phyloP scores from a whole-genome alignment of 2,329 filamentous ascomycete genomes.

The Xylariomycetidae sp. region DNA sequence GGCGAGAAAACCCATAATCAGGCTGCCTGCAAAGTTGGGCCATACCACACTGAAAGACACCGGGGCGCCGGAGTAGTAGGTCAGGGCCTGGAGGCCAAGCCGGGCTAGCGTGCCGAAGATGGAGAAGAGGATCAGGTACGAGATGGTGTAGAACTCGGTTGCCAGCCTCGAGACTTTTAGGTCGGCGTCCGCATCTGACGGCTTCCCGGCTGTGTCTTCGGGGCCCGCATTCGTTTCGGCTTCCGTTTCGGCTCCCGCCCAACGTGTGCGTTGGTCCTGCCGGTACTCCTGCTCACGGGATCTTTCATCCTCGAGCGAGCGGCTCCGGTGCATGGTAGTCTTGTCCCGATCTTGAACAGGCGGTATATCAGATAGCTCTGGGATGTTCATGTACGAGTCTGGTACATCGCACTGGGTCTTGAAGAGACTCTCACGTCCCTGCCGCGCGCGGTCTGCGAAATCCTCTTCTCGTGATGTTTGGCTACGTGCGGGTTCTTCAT shows the following conservation, averaged over 20 bases:
- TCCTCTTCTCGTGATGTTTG: too few relatives aligned
- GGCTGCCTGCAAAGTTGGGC: constrained; percentile 79
- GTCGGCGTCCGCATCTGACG: too few relatives aligned
- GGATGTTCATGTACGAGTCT: constrained; percentile 36
- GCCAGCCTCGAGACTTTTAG: constrained; percentile 43
- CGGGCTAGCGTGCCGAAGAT: constrained; percentile 80
- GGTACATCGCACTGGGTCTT: constrained; percentile 31
- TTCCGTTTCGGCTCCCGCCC: too few relatives aligned
- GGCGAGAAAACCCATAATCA: constrained; percentile 79
- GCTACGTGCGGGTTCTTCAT: too few relatives aligned
- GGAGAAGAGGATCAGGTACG: constrained; percentile 81
- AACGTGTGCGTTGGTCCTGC: too few relatives aligned
- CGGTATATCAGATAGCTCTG: constrained; percentile 37
- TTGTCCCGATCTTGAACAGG: constrained; percentile 41
- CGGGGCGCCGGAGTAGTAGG: constrained; percentile 72
- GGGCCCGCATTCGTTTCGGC: neutral
- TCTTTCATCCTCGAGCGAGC: constrained; percentile 34
- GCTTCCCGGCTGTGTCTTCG: too few relatives aligned
- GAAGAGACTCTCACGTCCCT: too few relatives aligned
- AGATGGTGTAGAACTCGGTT: constrained; percentile 66
- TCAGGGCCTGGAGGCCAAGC: constrained; percentile 74
- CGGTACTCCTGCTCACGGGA: constrained; percentile 22
- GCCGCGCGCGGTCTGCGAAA: too few relatives aligned
- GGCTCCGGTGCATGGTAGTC: constrained; percentile 29
- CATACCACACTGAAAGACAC: constrained; percentile 72